Evolutionary conservation across 768 basidiomycete genomes (phyloP), one percentile per base, ranked within the genome.

Genomic region (Russula olivacea): DNA sequence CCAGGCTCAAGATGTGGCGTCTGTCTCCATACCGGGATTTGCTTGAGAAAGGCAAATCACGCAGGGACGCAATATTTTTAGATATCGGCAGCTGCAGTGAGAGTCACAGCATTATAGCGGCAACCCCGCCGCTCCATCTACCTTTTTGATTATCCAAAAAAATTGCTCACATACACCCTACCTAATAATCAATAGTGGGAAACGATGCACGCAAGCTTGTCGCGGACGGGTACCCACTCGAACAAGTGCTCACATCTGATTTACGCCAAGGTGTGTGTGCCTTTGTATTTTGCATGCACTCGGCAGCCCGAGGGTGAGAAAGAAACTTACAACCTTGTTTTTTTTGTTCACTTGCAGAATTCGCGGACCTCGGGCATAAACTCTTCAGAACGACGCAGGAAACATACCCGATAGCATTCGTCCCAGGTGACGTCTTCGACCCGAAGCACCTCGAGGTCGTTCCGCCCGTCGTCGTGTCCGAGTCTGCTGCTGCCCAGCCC

Each of bases 281-380:
- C 34, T 11, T 34, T 34, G n/a, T n/a, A 9, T 43, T 40, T 28
- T 19, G 30, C 30, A 6, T 34, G 15, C 45, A n/a, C 23, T 12
- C 19, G 17, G 12, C 38, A 15, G 38, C n/a, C n/a, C n/a, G n/a
- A n/a, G n/a, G n/a, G n/a, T n/a, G n/a, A 2, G 38, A 38, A 1
- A n/a, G 12, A 11, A 47, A 48, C 47, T 25, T 25, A 5, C 6
- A 4, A 28, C 3, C 14, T 34, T 25, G 14, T 17, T 34, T 17
- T 34, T 14, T 40, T 63, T 15, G 11, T 11, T 10, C 1, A 45
- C 5, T 30, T 40, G 50, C 59, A 86, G 85, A 74, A 11, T 83
- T 83, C 64, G 87, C 85, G 85, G 76, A 82, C 5, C 74, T 80
- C 4, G 86, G 86, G 1, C 85, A 88, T 64, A 75, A 80, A 48